Conservation (phyloP, 345 rosid species). For the Euphorbia lathyris region DNA sequence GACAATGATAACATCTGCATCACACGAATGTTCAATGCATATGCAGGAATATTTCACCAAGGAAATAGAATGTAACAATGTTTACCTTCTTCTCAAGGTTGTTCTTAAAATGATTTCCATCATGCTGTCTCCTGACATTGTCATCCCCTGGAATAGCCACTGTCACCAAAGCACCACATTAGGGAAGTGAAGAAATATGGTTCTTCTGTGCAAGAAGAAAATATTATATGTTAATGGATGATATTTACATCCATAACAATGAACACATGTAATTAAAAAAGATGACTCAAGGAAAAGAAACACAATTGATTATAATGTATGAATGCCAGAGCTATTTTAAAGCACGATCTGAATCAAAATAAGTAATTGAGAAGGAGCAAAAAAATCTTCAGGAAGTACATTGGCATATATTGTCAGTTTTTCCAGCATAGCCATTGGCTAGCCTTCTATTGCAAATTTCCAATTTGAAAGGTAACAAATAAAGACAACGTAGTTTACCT, state of each 20-base stretch:
- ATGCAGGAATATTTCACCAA: not conserved
- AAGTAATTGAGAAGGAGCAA: not conserved
- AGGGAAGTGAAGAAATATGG: not conserved
- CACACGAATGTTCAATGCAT: constrained; percentile 19
- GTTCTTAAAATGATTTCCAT: constrained; percentile 52
- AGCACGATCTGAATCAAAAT: not conserved
- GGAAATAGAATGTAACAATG: constrained; percentile 6
- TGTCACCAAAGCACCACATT: constrained; percentile 25
- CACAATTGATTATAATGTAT: not conserved
- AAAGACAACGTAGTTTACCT: not conserved
- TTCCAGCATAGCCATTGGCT: not conserved
- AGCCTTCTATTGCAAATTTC: not conserved
- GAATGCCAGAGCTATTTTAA: not conserved
- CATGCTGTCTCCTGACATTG: constrained; percentile 35
- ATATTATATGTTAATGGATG: too few species aligned
- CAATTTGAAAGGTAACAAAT: not conserved
- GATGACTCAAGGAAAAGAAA: not conserved
- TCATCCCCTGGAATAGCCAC: constrained; percentile 46
- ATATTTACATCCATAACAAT: not conserved
- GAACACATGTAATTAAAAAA: not conserved
- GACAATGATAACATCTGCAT: constrained; percentile 78
- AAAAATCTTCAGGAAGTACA: not conserved
- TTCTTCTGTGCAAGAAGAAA: not conserved
- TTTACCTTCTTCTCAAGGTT: constrained; percentile 66
- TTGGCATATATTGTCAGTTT: not conserved